phyloP scores from a whole-genome alignment of 495 filamentous ascomycete genomes.

The Durotheca rogersii region DNA sequence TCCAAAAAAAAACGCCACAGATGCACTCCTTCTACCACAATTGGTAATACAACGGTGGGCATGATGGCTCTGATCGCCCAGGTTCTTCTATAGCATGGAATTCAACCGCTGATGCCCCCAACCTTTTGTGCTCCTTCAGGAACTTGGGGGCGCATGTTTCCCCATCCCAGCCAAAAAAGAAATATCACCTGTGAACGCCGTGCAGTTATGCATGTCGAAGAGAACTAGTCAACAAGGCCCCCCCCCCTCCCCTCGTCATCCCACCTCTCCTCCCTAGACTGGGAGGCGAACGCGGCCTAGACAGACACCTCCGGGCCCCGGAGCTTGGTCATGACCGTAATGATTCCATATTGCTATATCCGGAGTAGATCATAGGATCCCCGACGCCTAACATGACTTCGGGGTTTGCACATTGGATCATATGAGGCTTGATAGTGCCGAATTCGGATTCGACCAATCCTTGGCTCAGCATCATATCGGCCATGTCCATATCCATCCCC shows the following conservation, averaged over 20 bases:
- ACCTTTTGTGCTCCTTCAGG: not conserved
- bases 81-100: conserved; percentile 26
- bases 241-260: conserved; percentile 1
- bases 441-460: conserved; percentile 47
- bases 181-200: conserved; percentile 29
- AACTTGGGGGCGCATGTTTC: conserved; percentile 7
- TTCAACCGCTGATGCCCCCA: conserved; percentile 12
- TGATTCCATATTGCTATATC: conserved; percentile 39
- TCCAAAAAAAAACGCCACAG: conserved; percentile 32
- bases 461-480: conserved; percentile 44
- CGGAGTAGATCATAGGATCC: conserved; percentile 51
- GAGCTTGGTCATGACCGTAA: conserved; percentile 22
- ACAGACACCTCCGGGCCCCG: not conserved
- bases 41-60: conserved; percentile 23
- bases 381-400: conserved; percentile 53
- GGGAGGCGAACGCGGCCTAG: too few relatives aligned
- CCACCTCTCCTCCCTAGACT: not conserved
- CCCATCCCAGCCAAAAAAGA: conserved; percentile 18
- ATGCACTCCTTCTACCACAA: conserved; percentile 31
- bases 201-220: conserved; percentile 26
- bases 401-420: conserved; percentile 45
- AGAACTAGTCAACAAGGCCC: conserved; percentile 2
- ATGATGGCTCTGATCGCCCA: conserved; percentile 6
- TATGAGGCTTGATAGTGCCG: conserved; percentile 50
- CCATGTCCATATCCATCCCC: conserved; percentile 43